Percentiles rank a stretch among this genome's conserved stretches.
phyloP scores from a whole-genome alignment of 495 filamentous ascomycete species.

The Amniculicola lignicola region DNA sequence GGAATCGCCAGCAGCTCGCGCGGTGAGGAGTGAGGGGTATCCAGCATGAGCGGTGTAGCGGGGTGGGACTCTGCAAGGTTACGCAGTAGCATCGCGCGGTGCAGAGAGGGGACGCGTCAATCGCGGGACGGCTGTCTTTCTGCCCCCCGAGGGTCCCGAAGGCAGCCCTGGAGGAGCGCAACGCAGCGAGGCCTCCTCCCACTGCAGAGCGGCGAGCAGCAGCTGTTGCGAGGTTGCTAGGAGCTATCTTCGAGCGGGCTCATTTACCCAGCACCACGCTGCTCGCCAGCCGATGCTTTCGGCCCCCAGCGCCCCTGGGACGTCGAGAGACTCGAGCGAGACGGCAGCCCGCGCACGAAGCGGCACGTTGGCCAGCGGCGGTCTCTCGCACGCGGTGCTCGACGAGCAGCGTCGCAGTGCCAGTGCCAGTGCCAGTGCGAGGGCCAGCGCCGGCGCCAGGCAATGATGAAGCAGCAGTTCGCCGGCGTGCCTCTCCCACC shows the following conservation, averaged over 20 bases:
- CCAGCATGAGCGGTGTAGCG: slow-evolving; percentile 24
- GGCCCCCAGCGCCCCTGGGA: neutral
- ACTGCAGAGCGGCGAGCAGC: too few species aligned
- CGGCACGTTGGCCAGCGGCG: too few species aligned
- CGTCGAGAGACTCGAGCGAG: too few species aligned
- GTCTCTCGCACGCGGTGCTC: too few species aligned
- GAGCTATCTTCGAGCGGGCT: slow-evolving; percentile 15
- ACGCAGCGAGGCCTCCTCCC: too few species aligned
- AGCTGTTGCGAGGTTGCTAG: neutral
- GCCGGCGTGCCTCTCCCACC: neutral
- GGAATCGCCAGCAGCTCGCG: slow-evolving; percentile 3
- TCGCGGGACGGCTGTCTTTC: too few species aligned
- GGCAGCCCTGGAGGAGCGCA: too few species aligned
- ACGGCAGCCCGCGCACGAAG: neutral
- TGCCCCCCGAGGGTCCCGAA: too few species aligned
- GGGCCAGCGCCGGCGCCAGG: too few species aligned
- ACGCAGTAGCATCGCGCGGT: slow-evolving; percentile 7
- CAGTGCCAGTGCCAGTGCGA: too few species aligned
- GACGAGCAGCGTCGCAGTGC: too few species aligned
- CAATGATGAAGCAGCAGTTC: neutral
- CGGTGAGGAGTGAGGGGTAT: neutral
- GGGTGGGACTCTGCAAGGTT: slow-evolving; percentile 9
- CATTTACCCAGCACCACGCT: slow-evolving; percentile 1
- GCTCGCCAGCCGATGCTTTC: neutral
- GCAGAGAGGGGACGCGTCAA: too few species aligned